Conservation (phyloP, 2,329 filamentous ascomycete genomes). For the Colletotrichum abscissum region DNA sequence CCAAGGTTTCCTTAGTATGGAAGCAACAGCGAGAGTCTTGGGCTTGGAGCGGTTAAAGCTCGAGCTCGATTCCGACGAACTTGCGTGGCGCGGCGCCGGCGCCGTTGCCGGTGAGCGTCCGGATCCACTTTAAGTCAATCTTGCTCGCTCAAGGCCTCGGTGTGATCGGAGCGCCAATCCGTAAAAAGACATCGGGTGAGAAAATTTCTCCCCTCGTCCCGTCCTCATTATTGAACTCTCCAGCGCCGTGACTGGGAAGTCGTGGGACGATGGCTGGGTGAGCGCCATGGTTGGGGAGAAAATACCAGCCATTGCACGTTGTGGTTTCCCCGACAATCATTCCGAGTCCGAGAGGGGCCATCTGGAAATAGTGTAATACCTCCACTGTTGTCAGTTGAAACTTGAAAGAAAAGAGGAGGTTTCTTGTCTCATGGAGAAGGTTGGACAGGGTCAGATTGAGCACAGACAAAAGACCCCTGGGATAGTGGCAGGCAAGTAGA, state of each 20-base stretch:
- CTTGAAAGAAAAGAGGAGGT: not conserved
- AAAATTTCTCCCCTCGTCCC: constrained; percentile 9
- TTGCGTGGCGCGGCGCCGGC: constrained; percentile 26
- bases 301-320: constrained; percentile 6
- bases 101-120: constrained; percentile 21
- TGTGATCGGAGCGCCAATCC: constrained; percentile 15
- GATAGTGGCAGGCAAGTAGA: constrained; percentile 15
- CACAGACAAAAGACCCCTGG: constrained; percentile 13
- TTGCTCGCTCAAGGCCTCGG: constrained; percentile 9
- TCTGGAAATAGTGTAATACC: not conserved
- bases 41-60: constrained; percentile 1
- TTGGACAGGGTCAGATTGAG: constrained; percentile 17
- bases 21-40: not conserved
- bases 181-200: constrained; percentile 10
- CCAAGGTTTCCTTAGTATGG: not conserved
- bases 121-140: constrained; percentile 17
- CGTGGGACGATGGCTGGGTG: not conserved
- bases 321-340: constrained; percentile 26
- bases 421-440: constrained; percentile 17
- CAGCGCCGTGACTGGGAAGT: constrained; percentile 11
- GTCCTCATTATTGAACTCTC: constrained; percentile 13
- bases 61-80: constrained; percentile 13
- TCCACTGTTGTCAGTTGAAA: not conserved
- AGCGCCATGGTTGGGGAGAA: constrained; percentile 2
- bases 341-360: constrained; percentile 29